A percentile compares a stretch with the other conserved stretches of the same genome.
phyloP scores from a whole-genome alignment of 2,329 filamentous ascomycete species.

The Gnomoniopsis smithogilvyi region DNA sequence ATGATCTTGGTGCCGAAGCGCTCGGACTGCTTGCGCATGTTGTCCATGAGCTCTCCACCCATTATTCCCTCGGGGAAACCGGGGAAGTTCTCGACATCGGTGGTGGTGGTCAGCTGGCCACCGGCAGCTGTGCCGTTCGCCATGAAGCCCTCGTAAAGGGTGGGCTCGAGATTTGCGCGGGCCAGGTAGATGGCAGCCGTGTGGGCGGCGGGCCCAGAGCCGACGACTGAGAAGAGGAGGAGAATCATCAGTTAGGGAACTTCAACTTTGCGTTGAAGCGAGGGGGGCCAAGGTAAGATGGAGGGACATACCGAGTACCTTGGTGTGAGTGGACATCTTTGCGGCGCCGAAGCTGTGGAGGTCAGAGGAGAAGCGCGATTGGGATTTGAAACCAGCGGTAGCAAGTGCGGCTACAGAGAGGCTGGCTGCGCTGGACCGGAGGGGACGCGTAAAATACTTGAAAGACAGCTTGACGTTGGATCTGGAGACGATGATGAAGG shows the following conservation, averaged over 20 bases:
- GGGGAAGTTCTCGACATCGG: constrained; percentile 97
- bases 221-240: constrained; percentile 56
- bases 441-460: constrained; percentile 71
- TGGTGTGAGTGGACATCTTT: constrained; percentile 74
- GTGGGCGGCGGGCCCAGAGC: constrained; percentile 95
- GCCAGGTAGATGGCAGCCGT: constrained; percentile 96
- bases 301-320: constrained; percentile 73
- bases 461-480: constrained; percentile 85
- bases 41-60: constrained; percentile 87
- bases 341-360: constrained; percentile 39
- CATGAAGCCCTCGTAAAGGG: constrained; percentile 97
- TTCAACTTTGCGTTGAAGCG: neutral
- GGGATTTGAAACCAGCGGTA: constrained; percentile 58
- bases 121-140: constrained; percentile 95
- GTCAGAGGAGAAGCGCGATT: constrained; percentile 29
- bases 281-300: constrained; percentile 4
- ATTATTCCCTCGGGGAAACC: constrained; percentile 89
- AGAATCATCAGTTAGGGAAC: constrained; percentile 11
- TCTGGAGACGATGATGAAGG: neutral
- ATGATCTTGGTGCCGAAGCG: constrained; percentile 91
- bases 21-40: constrained; percentile 88
- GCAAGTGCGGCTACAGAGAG: constrained; percentile 71
- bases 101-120: constrained; percentile 96
- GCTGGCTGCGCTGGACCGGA: constrained; percentile 71
- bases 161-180: constrained; percentile 89